Base-by-base conservation (phyloP, 108 stramenopile species). In the Mayamaea pseudoterrestris region DNA sequence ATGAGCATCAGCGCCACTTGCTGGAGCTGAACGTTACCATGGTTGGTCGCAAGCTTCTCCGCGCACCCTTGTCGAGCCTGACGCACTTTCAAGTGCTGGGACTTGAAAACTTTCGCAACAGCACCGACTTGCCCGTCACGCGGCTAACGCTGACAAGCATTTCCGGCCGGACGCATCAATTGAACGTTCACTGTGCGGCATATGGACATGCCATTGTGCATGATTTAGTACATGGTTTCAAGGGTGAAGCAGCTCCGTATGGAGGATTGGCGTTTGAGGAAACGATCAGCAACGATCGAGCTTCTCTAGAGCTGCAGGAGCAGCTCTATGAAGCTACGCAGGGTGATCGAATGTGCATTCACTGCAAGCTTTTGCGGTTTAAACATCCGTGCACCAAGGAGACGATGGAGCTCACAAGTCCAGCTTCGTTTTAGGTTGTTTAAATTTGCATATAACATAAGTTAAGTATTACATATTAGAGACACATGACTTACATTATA, bases 191-290 rank as follows among this genome's bases (percentile, higher is more conserved):
- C 45, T 66, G 71, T 52, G 84, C 90, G 3, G 80, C 80, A 8
- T 72, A 82, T 64, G 90, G 90, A 9, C 90, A 92, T 66, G 83
- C 90, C 2, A 87, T 92, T 61, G 76, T 92, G 6, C 83, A 78
- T 5, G 90, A 92, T 52, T 54, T 50, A 28, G 66, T 81, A 5
- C 88, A 92, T 49, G 90, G 85, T 14, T 63, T 57, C 26, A 49
- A 76, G 45, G 87, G 87, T 13, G 78, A 72, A n/a, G 87, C 78
- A 0, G 66, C 82, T 16, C 48, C 80, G 16, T 74, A 84, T 52
- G 87, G 87, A 7, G 87, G 87, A 20, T 53, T 90, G 22, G 69
- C 51, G 76, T 76, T 7, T 59, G 73, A 50, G 3, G 73, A 76
- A 18, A n/a, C n/a, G n/a, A n/a, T n/a, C n/a, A n/a, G n/a, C n/a